Percentiles rank a stretch among this genome's conserved stretches.
Evolutionary conservation across 2,329 filamentous ascomycete genomes (phyloP).

Genomic region (Aspergillus quadrilineatus): DNA sequence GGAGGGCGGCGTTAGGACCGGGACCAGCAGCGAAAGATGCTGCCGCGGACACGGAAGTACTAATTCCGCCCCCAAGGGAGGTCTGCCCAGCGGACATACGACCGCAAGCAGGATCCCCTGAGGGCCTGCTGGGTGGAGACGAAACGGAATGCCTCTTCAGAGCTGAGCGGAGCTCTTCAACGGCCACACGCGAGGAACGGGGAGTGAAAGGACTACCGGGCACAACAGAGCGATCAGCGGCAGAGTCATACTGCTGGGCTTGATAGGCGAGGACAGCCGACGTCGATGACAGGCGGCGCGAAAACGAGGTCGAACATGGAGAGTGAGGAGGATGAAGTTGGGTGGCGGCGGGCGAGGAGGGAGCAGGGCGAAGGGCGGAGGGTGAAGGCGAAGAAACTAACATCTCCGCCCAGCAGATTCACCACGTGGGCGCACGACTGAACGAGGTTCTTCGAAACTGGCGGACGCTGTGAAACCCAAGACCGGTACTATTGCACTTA

Average conservation of each 20-base stretch:
- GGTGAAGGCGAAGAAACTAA: constrained; percentile 45
- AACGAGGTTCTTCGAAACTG: constrained; percentile 29
- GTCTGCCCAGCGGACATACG: constrained; percentile 36
- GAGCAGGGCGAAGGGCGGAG: constrained; percentile 37
- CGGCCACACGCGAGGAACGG: constrained; percentile 37
- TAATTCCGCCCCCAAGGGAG: constrained; percentile 34
- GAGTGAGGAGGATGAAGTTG: constrained; percentile 13
- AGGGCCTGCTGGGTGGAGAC: constrained; percentile 31
- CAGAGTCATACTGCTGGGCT: constrained; percentile 33
- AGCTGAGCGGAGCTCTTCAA: constrained; percentile 43
- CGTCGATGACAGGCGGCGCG: constrained; percentile 14
- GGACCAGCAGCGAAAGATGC: constrained; percentile 16
- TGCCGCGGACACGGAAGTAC: constrained; percentile 21
- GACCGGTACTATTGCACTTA: constrained; percentile 18
- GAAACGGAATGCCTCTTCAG: constrained; percentile 41
- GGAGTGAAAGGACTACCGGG: constrained; percentile 30
- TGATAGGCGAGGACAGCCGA: constrained; percentile 12
- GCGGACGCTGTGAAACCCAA: constrained; percentile 32
- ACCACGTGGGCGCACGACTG: constrained; percentile 41
- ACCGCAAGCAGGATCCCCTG: constrained; percentile 36
- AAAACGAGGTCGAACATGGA: constrained; percentile 13
- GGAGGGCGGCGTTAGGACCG: constrained; percentile 17
- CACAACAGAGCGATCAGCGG: constrained; percentile 23
- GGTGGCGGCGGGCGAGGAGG: constrained; percentile 25
- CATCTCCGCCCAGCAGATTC: constrained; percentile 36